phyloP scores from a whole-genome alignment of 2,329 filamentous ascomycete species.

The Sarocladium kiliense region DNA sequence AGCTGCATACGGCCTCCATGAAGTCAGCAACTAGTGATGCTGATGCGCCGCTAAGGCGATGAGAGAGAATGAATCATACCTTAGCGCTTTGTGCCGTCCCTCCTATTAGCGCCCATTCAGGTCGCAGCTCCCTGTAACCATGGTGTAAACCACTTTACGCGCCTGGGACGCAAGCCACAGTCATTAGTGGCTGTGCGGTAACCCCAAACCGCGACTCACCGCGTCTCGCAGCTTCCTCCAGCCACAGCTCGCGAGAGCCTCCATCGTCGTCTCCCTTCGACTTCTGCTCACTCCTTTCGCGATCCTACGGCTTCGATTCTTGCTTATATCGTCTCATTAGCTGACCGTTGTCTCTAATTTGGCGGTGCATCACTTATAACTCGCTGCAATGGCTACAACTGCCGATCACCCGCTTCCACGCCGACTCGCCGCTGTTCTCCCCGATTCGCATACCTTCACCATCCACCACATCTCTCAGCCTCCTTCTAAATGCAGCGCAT shows the following conservation, averaged over 20 bases:
- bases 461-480: slow-evolving; percentile 86
- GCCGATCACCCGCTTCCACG: slow-evolving; percentile 12
- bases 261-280: background rate
- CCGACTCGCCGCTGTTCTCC: slow-evolving; percentile 44
- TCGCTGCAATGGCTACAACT: slow-evolving; percentile 1
- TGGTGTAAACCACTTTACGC: background rate
- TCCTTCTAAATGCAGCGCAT: slow-evolving; percentile 65
- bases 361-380: background rate
- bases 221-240: background rate
- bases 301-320: background rate
- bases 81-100: too few relatives aligned
- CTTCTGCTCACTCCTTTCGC: background rate
- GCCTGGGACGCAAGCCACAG: background rate
- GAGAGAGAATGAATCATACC: too few relatives aligned
- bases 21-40: too few relatives aligned
- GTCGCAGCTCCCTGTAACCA: too few relatives aligned
- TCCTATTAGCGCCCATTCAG: too few relatives aligned
- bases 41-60: too few relatives aligned
- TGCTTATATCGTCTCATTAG: background rate
- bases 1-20: too few relatives aligned
- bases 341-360: too few relatives aligned
- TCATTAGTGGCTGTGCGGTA: background rate
- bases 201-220: background rate
- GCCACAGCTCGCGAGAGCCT: background rate
- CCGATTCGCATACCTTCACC: slow-evolving; percentile 53